Percentiles rank a stretch among this genome's conserved stretches.
These are phyloP conservation scores for Filobasidium uniguttulatum DNA, from an alignment of 1,284 basidiomycete genomes.

Conservation along the genomic window DNA sequence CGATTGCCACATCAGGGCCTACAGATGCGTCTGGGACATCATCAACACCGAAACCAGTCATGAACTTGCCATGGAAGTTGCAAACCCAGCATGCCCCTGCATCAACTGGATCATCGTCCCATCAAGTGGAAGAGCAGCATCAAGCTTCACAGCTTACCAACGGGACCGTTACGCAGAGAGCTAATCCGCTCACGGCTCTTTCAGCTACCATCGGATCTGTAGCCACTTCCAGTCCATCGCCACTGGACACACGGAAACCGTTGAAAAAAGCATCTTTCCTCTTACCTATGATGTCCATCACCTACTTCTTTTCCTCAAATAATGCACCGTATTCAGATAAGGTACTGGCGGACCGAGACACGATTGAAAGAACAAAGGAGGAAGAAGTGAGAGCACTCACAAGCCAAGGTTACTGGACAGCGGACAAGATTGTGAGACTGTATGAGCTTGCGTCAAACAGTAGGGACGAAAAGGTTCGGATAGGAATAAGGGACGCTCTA, in stretches of 20 bases:
- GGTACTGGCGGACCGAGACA: constrained; percentile 39
- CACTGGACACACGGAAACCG: constrained; percentile 31
- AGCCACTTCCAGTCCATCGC: background rate
- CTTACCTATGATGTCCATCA: constrained; percentile 60
- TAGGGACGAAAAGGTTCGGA: constrained; percentile 46
- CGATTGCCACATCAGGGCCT: background rate
- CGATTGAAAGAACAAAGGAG: constrained; percentile 43
- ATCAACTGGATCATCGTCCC: background rate
- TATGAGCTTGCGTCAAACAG: constrained; percentile 35
- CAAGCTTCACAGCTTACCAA: background rate
- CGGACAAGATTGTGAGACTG: constrained; percentile 26
- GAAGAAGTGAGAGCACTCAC: constrained; percentile 44
- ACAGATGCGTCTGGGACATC: background rate
- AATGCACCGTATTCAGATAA: constrained; percentile 63
- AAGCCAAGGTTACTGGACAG: constrained; percentile 34
- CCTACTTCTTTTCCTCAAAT: constrained; percentile 68
- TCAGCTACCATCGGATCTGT: background rate
- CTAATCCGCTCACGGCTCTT: background rate
- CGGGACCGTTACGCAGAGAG: background rate
- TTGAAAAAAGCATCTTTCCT: constrained; percentile 76
- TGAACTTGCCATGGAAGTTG: constrained; percentile 7
- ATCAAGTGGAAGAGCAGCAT: background rate
- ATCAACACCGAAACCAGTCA: no score
- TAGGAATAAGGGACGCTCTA: constrained; percentile 53
- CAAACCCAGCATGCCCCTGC: background rate